Evolutionary conservation across 2,329 filamentous ascomycete genomes (phyloP), one percentile per base, ranked within the genome.

Genomic region (Aspergillus pseudoterreus): DNA sequence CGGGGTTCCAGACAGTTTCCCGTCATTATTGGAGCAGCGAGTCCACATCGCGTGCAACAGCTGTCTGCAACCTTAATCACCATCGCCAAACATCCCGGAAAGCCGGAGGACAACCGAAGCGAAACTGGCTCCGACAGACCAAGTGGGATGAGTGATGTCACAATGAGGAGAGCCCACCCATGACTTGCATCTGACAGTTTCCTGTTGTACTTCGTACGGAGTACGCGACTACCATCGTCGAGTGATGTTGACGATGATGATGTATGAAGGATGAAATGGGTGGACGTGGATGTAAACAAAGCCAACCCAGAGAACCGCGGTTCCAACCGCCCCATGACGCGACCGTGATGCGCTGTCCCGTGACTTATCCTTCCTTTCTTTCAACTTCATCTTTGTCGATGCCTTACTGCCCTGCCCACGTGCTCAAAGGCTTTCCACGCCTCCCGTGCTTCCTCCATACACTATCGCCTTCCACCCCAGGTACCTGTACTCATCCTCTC

Each of bases 261-360:
- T 27, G 8, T 27, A 10, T 9, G 2, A 10, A 19, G 17, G 9
- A 27, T 27, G 5, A 3, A 27, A 27, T 27, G 4, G 24, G 24
- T 8, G 24, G 24, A 27, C 19, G 17, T 36, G 39, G 30, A 21
- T 48, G 53, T 54, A 53, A 57, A 51, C 50, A 56, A 47, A 44
- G 39, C 47, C 14, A 42, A 12, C 33, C 32, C 11, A 27, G n/a
- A 14, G 45, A 56, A 43, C 54, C 50, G 41, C 52, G 50, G 50
- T 27, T 15, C 21, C 44, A 22, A 36, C 9, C 6, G 36, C 48
- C 47, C 24, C 24, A 22, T 43, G 43, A 57, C 61, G 56, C 58
- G 61, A 63, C 62, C 56, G 47, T 10, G 21, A 55, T 61, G 54
- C 57, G 57, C 32, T 50, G 44, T 60, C 63, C 62, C 62, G 60